Conservation (phyloP, 2,329 filamentous ascomycete species). For the Coniosporium tulheliwenetii region DNA sequence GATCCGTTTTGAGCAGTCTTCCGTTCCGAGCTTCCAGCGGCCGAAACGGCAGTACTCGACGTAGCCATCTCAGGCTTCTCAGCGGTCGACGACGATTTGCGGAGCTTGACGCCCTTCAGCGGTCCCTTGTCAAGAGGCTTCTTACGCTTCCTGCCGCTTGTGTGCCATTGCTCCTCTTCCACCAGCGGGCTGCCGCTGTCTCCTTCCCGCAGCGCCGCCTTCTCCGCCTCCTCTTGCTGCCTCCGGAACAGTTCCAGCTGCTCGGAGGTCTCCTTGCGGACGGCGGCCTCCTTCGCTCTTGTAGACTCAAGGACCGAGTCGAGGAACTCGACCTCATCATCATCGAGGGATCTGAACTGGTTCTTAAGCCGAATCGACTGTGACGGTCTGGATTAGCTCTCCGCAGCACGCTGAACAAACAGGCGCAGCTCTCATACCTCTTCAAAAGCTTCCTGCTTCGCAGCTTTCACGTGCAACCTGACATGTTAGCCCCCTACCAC, state of each 20-base stretch:
- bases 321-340: conserved; percentile 65
- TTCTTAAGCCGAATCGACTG: conserved; percentile 48
- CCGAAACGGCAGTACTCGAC: not conserved
- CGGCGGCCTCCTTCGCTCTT: conserved; percentile 37
- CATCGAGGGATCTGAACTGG: conserved; percentile 63
- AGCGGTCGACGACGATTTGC: conserved; percentile 18
- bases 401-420: too few species aligned
- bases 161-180: conserved; percentile 32
- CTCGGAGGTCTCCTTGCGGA: conserved; percentile 42
- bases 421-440: conserved; percentile 30
- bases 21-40: not conserved
- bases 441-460: conserved; percentile 71
- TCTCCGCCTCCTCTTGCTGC: conserved; percentile 44
- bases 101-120: conserved; percentile 27
- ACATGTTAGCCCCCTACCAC: conserved; percentile 12
- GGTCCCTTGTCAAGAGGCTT: conserved; percentile 22
- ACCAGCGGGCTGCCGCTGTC: conserved; percentile 12
- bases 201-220: conserved; percentile 23
- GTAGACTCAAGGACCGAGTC: conserved; percentile 42
- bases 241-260: conserved; percentile 42
- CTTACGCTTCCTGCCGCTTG: conserved; percentile 35
- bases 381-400: not conserved
- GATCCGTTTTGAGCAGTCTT: not conserved
- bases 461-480: conserved; percentile 33
- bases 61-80: conserved; percentile 1